A percentile compares a stretch with the other conserved stretches of the same genome.
phyloP scores from a whole-genome alignment of 192 early-diverging fungal species.

The Mortierella alpina region DNA sequence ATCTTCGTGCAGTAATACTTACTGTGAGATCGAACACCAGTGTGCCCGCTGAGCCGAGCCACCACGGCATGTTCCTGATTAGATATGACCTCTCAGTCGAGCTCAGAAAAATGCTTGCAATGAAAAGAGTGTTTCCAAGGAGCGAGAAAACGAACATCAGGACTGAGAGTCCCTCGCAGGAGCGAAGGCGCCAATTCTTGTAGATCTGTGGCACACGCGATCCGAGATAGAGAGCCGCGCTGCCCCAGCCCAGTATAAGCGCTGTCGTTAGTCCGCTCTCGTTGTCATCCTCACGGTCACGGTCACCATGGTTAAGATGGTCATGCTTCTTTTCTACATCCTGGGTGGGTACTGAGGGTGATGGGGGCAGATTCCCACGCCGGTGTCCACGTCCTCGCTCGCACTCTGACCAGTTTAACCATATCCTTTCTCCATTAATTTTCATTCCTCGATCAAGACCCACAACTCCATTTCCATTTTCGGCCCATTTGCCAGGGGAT shows the following conservation, averaged over 20 bases:
- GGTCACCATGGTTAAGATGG: not conserved
- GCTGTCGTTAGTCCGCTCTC: slow-evolving; percentile 48
- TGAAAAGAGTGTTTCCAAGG: slow-evolving; percentile 75
- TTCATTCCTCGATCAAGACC: not conserved
- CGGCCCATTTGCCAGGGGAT: not conserved
- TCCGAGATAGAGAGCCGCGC: slow-evolving; percentile 79
- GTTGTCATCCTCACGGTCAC: not conserved
- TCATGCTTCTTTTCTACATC: not conserved
- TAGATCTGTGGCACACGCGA: slow-evolving; percentile 86
- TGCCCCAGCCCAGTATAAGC: slow-evolving; percentile 79
- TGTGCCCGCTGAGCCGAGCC: slow-evolving; percentile 76
- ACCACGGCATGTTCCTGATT: slow-evolving; percentile 77
- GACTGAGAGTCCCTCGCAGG: slow-evolving; percentile 80
- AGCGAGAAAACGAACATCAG: slow-evolving; percentile 84
- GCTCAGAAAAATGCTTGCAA: slow-evolving; percentile 78
- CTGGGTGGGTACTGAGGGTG: not conserved
- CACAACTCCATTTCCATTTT: not conserved
- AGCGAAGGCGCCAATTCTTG: slow-evolving; percentile 75
- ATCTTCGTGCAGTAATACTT: slow-evolving; percentile 23
- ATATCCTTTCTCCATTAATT: not conserved
- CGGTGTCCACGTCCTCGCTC: slow-evolving; percentile 12
- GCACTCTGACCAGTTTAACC: slow-evolving; percentile 4
- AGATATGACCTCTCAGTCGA: slow-evolving; percentile 72
- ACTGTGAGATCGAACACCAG: slow-evolving; percentile 78
- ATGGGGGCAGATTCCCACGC: slow-evolving; percentile 14